Conservation (phyloP, 176 grass and related monocot species). For the Cocos nucifera region DNA sequence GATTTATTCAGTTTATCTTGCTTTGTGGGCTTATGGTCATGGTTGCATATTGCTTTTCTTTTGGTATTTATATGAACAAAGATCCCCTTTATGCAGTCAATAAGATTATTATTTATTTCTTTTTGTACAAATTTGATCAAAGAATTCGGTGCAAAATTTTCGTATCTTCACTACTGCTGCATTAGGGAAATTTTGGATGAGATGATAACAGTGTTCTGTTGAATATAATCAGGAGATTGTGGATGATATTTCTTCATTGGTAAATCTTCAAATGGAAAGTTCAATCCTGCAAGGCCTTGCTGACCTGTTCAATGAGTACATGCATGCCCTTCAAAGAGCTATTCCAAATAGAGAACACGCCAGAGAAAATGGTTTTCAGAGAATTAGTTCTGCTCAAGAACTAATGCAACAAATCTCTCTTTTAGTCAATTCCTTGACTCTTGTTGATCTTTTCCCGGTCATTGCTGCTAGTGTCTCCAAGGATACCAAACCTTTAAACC, state of each 20-base stretch:
- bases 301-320: conserved; percentile 32
- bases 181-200: background rate
- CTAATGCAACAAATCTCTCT: conserved; percentile 34
- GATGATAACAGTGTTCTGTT: background rate
- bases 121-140: too few species aligned
- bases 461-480: conserved; percentile 16
- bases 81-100: too few species aligned
- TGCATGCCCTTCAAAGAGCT: conserved; percentile 19
- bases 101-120: too few species aligned
- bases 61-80: too few species aligned
- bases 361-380: background rate
- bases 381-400: conserved; percentile 1
- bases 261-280: conserved; percentile 22
- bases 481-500: background rate
- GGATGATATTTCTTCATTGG: conserved; percentile 28
- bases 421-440: conserved; percentile 34
- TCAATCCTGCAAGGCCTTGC: conserved; percentile 28
- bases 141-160: too few species aligned
- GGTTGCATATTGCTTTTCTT: too few species aligned
- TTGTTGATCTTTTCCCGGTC: conserved; percentile 34
- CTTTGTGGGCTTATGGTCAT: too few species aligned
- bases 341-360: conserved; percentile 7
- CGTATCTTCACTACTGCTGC: too few species aligned
- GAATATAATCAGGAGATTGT: conserved; percentile 26
- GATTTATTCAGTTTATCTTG: too few species aligned